phyloP scores from a whole-genome alignment of 495 filamentous ascomycete genomes.

The Neohortaea acidophila region DNA sequence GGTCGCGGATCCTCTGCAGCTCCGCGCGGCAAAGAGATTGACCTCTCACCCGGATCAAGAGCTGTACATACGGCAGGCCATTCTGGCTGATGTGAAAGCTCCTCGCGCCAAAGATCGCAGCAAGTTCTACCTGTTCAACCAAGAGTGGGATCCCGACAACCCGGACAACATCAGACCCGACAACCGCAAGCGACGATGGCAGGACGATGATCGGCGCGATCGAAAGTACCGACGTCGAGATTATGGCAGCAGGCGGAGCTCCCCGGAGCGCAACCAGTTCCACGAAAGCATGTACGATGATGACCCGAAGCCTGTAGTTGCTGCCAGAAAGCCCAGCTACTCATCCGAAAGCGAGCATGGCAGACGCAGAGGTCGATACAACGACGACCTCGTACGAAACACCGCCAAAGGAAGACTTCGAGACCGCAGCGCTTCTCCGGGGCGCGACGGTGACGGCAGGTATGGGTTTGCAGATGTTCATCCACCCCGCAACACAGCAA shows the following conservation, averaged over 20 bases:
- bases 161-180: too few relatives aligned
- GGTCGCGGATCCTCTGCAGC: constrained; percentile 32
- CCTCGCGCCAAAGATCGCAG: constrained; percentile 62
- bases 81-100: constrained; percentile 62
- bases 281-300: constrained; percentile 72
- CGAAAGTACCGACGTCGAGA: constrained; percentile 44
- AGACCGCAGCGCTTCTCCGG: constrained; percentile 57
- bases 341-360: constrained; percentile 14
- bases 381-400: constrained; percentile 23
- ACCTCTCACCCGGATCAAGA: constrained; percentile 49
- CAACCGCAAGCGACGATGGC: constrained; percentile 26
- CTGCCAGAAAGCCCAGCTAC: constrained; percentile 12
- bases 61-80: constrained; percentile 58
- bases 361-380: constrained; percentile 25
- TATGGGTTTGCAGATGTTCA: constrained; percentile 32
- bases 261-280: constrained; percentile 38
- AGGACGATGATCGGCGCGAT: constrained; percentile 38
- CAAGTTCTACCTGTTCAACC: constrained; percentile 80
- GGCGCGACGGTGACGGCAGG: constrained; percentile 44
- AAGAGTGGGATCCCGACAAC: constrained; percentile 73
- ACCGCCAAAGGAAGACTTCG: constrained; percentile 7
- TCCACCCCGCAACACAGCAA: constrained; percentile 5
- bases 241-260: constrained; percentile 30
- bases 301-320: constrained; percentile 19
- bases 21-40: constrained; percentile 48